Evolutionary conservation across 495 filamentous ascomycete species (phyloP).

Genomic region (Talaromyces stipitatus): DNA sequence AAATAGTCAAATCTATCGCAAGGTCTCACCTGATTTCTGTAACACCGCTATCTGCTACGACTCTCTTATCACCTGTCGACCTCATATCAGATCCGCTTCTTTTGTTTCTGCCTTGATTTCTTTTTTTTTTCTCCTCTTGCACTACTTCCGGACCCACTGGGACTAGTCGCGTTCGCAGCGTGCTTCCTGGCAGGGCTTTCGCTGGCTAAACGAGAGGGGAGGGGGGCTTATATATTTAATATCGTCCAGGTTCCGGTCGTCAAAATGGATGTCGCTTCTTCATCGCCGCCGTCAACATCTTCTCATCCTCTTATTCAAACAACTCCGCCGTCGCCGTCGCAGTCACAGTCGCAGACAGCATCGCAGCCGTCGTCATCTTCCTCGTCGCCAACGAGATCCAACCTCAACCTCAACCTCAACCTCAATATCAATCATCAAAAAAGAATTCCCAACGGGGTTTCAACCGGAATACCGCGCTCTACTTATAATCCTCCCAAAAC

Average conservation of each 20-base stretch:
- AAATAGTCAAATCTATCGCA: neutral
- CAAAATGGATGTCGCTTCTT: conserved; percentile 1
- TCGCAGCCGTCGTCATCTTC: neutral
- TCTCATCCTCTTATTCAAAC: neutral
- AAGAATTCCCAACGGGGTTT: neutral
- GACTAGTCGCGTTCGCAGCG: neutral
- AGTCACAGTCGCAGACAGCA: neutral
- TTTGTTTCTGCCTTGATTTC: neutral
- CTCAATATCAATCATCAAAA: neutral
- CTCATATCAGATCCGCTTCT: neutral
- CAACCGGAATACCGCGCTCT: neutral
- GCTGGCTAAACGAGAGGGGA: too few relatives aligned
- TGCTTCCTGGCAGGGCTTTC: neutral
- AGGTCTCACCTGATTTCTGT: neutral
- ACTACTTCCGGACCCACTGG: neutral
- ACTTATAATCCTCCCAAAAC: conserved; percentile 29
- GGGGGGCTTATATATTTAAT: neutral
- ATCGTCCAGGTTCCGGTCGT: neutral
- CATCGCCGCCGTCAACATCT: neutral
- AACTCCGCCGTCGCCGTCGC: neutral
- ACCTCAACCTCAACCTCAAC: neutral
- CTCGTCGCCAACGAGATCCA: neutral
- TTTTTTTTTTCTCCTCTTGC: neutral
- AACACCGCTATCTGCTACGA: neutral
- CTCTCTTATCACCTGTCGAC: neutral